Base-by-base conservation (phyloP, 2,329 filamentous ascomycete species). In the Cladosporium sphaerospermum region DNA sequence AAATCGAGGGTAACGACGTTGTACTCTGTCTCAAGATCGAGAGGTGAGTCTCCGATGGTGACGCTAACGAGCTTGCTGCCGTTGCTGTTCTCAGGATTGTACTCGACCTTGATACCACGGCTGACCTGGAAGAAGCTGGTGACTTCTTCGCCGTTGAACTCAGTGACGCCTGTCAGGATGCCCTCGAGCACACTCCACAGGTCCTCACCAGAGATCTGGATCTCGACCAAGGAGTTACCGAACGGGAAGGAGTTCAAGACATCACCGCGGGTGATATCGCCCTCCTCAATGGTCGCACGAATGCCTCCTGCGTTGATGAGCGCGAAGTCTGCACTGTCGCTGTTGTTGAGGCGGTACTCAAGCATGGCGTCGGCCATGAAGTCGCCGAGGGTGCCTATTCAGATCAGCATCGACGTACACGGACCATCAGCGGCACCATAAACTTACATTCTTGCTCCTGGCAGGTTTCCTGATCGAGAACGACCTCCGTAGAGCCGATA, bases 171-270 rank as follows among this genome's bases (percentile, higher is more conserved):
- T 4, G 76, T 75, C 3, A 84, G 74, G 54, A 79, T 74, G 4
- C 82, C 83, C 62, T 85, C 81, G 32, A 86, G 71, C 4, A 80
- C 71, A 40, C 75, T 70, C 75, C 78, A 80, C 4, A 86, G 63
- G 41, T 78, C 73, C 8, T 75, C 69, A 14, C 83, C 83, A 0
- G 70, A 70, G 56, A 79, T 73, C 0, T 64, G 69, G 13, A 85
- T 67, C 60, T 85, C 79, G 8, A 83, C 81, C 16, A 86, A 73
- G 42, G 81, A 73, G 66, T 86, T 86, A 52, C 80, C 79, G 57
- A 86, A 86, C 37, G 83, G 83, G 67, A 86, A 86, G 0, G 80
- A 75, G 0, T 80, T 84, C 2, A 85, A 71, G 4, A 85, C 78
- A 56, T 83, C 77, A 50, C 82, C 82, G 34, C 81, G 78, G 3